Evolutionary conservation across 177 flowering plant genomes (phyloP).

Genomic region (Vitis hybrid): DNA sequence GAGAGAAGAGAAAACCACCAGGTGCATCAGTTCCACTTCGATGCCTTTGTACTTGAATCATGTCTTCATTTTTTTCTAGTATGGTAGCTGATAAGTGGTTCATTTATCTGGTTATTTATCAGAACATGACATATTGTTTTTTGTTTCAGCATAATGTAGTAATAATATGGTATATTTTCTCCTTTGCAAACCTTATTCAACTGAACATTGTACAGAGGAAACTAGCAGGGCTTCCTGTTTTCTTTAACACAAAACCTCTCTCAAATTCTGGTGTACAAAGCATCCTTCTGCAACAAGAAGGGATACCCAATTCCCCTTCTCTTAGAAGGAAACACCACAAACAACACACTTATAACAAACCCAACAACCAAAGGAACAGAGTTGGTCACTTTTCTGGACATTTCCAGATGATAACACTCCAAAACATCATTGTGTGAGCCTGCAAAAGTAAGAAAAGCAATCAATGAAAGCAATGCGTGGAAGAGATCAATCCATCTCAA

Average conservation of each 20-base stretch:
- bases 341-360: slow-evolving; percentile 49
- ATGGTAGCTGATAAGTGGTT: not conserved
- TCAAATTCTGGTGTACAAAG: slow-evolving; percentile 27
- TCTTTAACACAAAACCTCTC: not conserved
- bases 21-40: slow-evolving; percentile 79
- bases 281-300: slow-evolving; percentile 51
- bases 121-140: too few species aligned
- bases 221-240: too few species aligned
- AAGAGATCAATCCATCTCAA: slow-evolving; percentile 55
- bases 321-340: slow-evolving; percentile 55
- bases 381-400: slow-evolving; percentile 51
- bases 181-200: too few species aligned
- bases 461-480: slow-evolving; percentile 41
- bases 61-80: not conserved
- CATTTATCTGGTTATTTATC: not conserved
- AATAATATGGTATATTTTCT: too few species aligned
- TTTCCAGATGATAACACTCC: slow-evolving; percentile 37
- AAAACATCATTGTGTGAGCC: slow-evolving; percentile 40
- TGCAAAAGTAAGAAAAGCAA: slow-evolving; percentile 55
- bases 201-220: too few species aligned
- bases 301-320: slow-evolving; percentile 72
- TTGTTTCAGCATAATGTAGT: too few species aligned
- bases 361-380: slow-evolving; percentile 52
- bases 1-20: slow-evolving; percentile 76
- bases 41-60: slow-evolving; percentile 76